phyloP scores from a whole-genome alignment of 345 rosid species.

The Barbarea vulgaris region DNA sequence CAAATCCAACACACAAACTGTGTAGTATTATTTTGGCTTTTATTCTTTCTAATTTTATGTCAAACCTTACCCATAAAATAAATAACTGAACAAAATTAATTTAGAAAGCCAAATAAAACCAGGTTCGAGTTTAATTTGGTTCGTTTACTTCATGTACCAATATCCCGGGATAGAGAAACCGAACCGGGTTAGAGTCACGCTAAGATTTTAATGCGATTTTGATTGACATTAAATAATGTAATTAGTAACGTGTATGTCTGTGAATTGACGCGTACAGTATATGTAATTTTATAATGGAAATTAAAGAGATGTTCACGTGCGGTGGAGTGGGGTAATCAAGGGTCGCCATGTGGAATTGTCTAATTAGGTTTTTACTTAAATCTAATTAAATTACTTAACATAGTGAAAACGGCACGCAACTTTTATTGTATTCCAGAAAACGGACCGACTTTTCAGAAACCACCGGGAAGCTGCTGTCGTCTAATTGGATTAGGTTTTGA shows the following conservation, averaged over 20 bases:
- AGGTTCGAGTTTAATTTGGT: too few relatives aligned
- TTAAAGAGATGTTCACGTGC: slow-evolving; percentile 16
- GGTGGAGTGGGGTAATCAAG: slow-evolving; percentile 32
- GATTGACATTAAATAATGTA: not conserved
- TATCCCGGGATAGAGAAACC: not conserved
- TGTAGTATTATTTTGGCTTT: not conserved
- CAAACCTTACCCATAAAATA: not conserved
- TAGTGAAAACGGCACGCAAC: slow-evolving; percentile 32
- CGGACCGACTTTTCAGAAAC: slow-evolving; percentile 23
- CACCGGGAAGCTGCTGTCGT: slow-evolving; percentile 22
- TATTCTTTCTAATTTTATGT: not conserved
- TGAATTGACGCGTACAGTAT: slow-evolving; percentile 4
- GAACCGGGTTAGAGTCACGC: slow-evolving; percentile 15
- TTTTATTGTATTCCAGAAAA: slow-evolving; percentile 15
- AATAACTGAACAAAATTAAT: not conserved
- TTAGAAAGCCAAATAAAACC: too few relatives aligned
- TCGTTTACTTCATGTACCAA: not conserved
- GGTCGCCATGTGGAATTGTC: slow-evolving; percentile 39
- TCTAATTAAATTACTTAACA: slow-evolving; percentile 10
- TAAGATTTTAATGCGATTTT: slow-evolving; percentile 10
- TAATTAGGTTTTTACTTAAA: not conserved
- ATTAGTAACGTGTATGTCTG: slow-evolving; percentile 17
- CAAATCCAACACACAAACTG: not conserved
- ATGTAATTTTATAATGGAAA: not conserved
- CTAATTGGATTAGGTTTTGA: slow-evolving; percentile 6